Evolutionary conservation across 2,329 filamentous ascomycete genomes (phyloP), one percentile per base, ranked within the genome.

Genomic region (Alternaria viburni): DNA sequence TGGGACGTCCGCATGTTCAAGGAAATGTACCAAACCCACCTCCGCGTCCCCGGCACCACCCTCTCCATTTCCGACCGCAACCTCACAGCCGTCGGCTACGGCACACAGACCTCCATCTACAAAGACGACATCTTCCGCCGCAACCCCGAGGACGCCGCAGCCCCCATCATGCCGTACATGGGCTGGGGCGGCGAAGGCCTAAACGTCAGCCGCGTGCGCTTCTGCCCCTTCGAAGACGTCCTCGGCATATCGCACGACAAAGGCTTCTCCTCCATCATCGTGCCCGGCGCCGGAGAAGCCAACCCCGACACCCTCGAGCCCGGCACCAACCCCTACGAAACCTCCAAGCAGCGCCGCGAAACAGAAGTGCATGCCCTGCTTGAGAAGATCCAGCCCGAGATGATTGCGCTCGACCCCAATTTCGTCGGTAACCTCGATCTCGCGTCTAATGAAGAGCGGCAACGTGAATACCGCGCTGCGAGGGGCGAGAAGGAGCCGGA

Each of bases 1-100:
- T 97, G 95, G 93, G 95, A 98, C 77, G 90, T 98, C 66, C 89
- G 95, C 46, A 97, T 93, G 87, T 96, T 96, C 84, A 93, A 91
- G 72, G 93, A 97, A 76, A 91, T 99, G 25, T 92, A 96, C 82
- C 93, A 98, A 25, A 52, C 49, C 82, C 93, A 90, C 67, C 92
- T 93, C 36, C 88, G 90, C 43, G 89, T 92, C 61, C 96, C 96
- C 0, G 94, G 92, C 6, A 90, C 92, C 2, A 92, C 92, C 0
- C 86, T 98, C 23, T 86, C 93, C 21, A 96, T 99, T 76, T 97
- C 93, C 57, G 96, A 99, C 78, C 90, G 90, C 11, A 92, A 92
- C 21, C 84, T 98, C 55, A 93, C 93, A 0, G 94, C 95, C 3
- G 91, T 98, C 3, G 93, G 93, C 51, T 97, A 92, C 91, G 93